Evolutionary conservation across 306 rosid species (phyloP), one percentile per base, ranked within the genome.

Genomic region (Clitoria ternatea): DNA sequence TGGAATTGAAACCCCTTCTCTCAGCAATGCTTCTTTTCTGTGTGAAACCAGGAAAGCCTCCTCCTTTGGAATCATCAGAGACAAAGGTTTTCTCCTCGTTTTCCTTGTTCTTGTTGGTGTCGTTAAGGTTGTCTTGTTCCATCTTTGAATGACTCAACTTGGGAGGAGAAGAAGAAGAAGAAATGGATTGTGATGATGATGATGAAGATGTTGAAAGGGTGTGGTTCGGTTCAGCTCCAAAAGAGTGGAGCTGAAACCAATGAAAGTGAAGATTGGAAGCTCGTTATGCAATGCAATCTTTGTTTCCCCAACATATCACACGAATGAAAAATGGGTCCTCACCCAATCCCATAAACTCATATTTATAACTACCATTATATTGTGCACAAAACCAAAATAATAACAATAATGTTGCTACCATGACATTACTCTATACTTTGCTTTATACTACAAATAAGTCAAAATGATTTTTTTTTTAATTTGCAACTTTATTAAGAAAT

Each of bases 1-100:
- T 52, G 2, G 80, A 85, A 76, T 80, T 82, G 76, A 85, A 84
- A 44, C 98, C 92, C 73, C 91, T 82, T 62, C 92, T 85, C 72
- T 89, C 86, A 0, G 90, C 92, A 15, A 87, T 74, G 84, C 89
- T 82, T 53, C 60, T 64, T 67, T 78, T 82, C 1, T 1, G 18
- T 5, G 15, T 0, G 22, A 73, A 79, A 4, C 49, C 70, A 1
- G 26, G 29, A 57, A 72, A 47, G 22, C 1, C 12, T 17, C 29
- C 55, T 0, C 32, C 67, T 19, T 40, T 62, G 0, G 65, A 29
- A 33, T 57, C 63, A 33, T 57, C 63, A 27, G 27, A 65, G 0
- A 59, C 64, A 37, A 27, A 11, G 5, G 11, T 56, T 80, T 33
- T 53, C 4, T 49, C 47, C 44, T 20, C 9, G 1, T 36, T n/a